These are phyloP conservation scores for Zygosaccharomyces pseudobailii DNA, from an alignment of 1,139 yeast genomes.

Conservation along the genomic window DNA sequence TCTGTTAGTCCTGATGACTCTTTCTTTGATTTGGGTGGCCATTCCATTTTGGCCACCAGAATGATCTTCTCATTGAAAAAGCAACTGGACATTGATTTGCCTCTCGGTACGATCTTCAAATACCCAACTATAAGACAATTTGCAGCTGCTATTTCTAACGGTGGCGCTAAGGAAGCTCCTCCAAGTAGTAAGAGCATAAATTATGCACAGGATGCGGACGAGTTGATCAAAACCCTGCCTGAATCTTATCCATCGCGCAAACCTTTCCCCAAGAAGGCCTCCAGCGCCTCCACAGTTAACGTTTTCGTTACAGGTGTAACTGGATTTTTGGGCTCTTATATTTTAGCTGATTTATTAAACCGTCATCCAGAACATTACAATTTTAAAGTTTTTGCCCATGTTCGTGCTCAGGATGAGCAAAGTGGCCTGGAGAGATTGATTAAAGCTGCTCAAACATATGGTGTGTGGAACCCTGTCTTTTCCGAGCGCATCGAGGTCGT, in stretches of 20 bases:
- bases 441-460: conserved; percentile 77
- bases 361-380: conserved; percentile 40
- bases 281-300: conserved; percentile 42
- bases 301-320: conserved; percentile 94
- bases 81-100: conserved; percentile 70
- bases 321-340: conserved; percentile 91
- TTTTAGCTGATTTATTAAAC: conserved; percentile 67
- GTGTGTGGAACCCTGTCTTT: conserved; percentile 69
- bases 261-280: conserved; percentile 30
- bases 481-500: conserved; percentile 59
- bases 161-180: conserved; percentile 19
- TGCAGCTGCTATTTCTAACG: conserved; percentile 60
- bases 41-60: conserved; percentile 91
- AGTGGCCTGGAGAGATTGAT: conserved; percentile 74
- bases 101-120: conserved; percentile 84
- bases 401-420: conserved; percentile 67
- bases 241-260: conserved; percentile 35
- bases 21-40: conserved; percentile 97
- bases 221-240: conserved; percentile 47
- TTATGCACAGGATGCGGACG: conserved; percentile 73
- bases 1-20: conserved; percentile 73
- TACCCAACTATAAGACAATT: conserved; percentile 79
- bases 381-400: conserved; percentile 77
- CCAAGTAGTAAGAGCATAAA: conserved; percentile 36
- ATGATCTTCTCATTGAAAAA: conserved; percentile 92